phyloP scores from a whole-genome alignment of 1,284 basidiomycete genomes.

The Albatrellus sp. region DNA sequence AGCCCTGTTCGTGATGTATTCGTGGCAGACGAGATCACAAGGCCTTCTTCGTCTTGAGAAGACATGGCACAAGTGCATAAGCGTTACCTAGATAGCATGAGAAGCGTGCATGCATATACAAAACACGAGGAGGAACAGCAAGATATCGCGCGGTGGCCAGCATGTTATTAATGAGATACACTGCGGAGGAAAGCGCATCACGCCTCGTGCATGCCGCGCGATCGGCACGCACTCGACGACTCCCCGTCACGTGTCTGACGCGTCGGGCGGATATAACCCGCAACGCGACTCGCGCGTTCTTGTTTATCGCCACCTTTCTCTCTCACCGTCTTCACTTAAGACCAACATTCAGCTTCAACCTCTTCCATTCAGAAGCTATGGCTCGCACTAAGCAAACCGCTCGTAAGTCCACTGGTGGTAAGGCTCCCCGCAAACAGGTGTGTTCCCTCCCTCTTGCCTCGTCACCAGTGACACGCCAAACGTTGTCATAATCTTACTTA shows the following conservation, averaged over 20 bases:
- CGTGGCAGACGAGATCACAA: too few relatives aligned
- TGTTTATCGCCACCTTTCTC: neutral
- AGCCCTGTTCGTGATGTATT: too few relatives aligned
- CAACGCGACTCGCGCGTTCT: neutral
- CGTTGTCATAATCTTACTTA: neutral
- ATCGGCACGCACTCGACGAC: neutral
- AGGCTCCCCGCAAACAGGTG: constrained; percentile 5
- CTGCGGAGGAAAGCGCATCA: too few relatives aligned
- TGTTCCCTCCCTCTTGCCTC: neutral
- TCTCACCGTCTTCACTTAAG: neutral
- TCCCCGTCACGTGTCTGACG: neutral
- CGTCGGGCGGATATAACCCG: neutral
- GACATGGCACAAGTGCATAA: too few relatives aligned
- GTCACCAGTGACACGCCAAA: neutral
- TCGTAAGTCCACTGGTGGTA: constrained; percentile 4
- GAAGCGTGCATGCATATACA: neutral
- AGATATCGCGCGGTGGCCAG: too few relatives aligned
- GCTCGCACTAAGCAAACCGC: constrained; percentile 3
- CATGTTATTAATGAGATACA: too few relatives aligned
- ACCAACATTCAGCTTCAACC: neutral
- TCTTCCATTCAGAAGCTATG: neutral
- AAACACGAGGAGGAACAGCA: neutral
- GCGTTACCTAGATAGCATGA: too few relatives aligned
- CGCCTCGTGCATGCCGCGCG: too few relatives aligned
- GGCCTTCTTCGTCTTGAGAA: too few relatives aligned